These are phyloP conservation scores for Aspergillaceae sp. DNA, from an alignment of 2,329 filamentous ascomycete species.

Conservation along the genomic window DNA sequence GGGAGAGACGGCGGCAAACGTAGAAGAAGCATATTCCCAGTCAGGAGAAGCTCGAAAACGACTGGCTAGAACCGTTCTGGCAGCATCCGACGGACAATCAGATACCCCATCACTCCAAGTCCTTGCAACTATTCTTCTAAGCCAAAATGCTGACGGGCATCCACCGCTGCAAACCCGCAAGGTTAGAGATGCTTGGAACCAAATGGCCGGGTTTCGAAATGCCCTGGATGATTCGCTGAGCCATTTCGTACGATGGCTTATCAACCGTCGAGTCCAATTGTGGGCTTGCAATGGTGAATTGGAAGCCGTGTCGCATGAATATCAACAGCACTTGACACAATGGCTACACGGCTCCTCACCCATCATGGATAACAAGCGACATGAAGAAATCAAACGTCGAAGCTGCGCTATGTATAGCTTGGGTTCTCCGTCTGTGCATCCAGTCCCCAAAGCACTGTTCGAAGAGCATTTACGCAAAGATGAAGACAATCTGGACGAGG, in stretches of 20 bases:
- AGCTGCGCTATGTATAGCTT: constrained; percentile 21
- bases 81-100: constrained; percentile 15
- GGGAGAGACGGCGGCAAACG: constrained; percentile 6
- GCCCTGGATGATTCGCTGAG: constrained; percentile 10
- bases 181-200: constrained; percentile 12
- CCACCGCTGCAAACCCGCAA: constrained; percentile 13
- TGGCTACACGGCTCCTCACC: constrained; percentile 20
- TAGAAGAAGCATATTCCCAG: constrained; percentile 12
- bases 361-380: background rate
- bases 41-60: constrained; percentile 13
- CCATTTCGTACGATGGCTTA: constrained; percentile 16
- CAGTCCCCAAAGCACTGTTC: constrained; percentile 20
- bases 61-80: constrained; percentile 13
- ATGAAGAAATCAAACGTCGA: constrained; percentile 1
- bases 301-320: constrained; percentile 16
- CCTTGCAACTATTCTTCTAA: constrained; percentile 13
- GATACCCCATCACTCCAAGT: constrained; percentile 12
- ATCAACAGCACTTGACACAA: constrained; percentile 19
- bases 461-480: constrained; percentile 22
- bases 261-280: constrained; percentile 18
- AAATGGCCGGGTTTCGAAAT: constrained; percentile 9
- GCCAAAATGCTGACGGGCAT: constrained; percentile 9
- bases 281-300: constrained; percentile 20
- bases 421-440: constrained; percentile 27
- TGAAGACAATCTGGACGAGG: constrained; percentile 25